Evolutionary conservation across 495 filamentous ascomycete genomes (phyloP).

Genomic region (Podospora tetraspora): DNA sequence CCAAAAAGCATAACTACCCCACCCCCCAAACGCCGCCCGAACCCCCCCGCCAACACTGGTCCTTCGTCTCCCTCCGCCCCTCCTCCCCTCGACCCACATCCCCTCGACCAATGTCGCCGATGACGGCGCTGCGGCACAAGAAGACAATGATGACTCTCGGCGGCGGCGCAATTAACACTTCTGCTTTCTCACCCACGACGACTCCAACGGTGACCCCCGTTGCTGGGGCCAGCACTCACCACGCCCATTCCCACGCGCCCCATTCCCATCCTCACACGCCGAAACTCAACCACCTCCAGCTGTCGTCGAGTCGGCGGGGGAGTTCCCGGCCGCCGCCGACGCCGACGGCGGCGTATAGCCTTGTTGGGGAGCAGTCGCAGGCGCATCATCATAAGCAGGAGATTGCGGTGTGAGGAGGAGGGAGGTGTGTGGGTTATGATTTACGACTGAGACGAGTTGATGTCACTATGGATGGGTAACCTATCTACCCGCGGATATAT

Average conservation of each 20-base stretch:
- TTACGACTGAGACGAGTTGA: neutral
- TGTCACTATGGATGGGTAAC: neutral
- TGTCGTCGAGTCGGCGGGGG: conserved; percentile 15
- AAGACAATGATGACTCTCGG: conserved; percentile 1
- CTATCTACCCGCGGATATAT: too few relatives aligned
- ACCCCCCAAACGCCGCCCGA: neutral
- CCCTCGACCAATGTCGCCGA: neutral
- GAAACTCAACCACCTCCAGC: conserved; percentile 16
- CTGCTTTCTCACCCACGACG: neutral
- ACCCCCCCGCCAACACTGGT: neutral
- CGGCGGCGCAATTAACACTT: neutral
- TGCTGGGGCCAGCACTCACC: neutral
- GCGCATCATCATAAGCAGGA: conserved; percentile 13
- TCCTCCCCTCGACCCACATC: neutral
- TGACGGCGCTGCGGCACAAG: conserved; percentile 4
- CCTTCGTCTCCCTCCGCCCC: neutral
- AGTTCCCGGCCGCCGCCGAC: neutral
- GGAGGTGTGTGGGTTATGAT: neutral
- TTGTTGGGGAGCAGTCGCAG: neutral
- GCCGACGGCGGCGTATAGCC: neutral
- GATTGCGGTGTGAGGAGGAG: conserved; percentile 15
- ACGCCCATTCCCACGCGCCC: too few relatives aligned
- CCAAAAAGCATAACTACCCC: neutral
- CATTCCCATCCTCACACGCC: neutral
- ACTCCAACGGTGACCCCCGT: too few relatives aligned